Conservation (phyloP, 1,139 yeast species). For the Pichia sp. region DNA sequence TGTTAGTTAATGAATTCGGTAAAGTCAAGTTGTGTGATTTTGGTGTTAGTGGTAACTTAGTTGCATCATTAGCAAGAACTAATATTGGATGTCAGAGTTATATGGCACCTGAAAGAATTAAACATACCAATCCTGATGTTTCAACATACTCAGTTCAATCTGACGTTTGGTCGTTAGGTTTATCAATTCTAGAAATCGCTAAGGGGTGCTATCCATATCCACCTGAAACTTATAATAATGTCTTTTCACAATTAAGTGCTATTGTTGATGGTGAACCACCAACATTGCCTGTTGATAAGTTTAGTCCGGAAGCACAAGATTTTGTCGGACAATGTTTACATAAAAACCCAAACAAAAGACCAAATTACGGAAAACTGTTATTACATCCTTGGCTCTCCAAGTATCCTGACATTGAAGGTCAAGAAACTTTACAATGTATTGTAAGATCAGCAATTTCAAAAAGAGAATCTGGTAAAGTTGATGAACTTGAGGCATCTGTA, state of each 20-base stretch:
- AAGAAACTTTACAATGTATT: conserved; percentile 29
- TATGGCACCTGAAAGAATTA: conserved; percentile 98
- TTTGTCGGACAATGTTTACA: conserved; percentile 77
- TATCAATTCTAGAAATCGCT: conserved; percentile 83
- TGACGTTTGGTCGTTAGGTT: conserved; percentile 93
- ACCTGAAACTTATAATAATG: conserved; percentile 83
- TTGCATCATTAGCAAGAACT: conserved; percentile 91
- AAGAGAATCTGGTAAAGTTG: conserved; percentile 4
- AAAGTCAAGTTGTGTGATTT: conserved; percentile 91
- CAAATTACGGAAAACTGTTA: conserved; percentile 69
- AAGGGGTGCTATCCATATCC: conserved; percentile 93
- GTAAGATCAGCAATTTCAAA: conserved; percentile 24
- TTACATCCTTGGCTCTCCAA: conserved; percentile 73
- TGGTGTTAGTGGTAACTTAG: conserved; percentile 93
- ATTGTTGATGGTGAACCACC: conserved; percentile 98
- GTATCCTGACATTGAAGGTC: conserved; percentile 35
- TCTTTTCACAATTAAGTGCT: conserved; percentile 88
- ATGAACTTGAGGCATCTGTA: neutral
- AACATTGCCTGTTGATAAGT: conserved; percentile 48
- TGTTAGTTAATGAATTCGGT: conserved; percentile 73
- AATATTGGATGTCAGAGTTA: conserved; percentile 97
- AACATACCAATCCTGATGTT: conserved; percentile 55
- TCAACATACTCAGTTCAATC: conserved; percentile 87
- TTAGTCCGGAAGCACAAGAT: conserved; percentile 69
- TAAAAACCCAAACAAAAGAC: conserved; percentile 75